A percentile compares a stretch with the other conserved stretches of the same genome.
Conservation (phyloP, 129 eudicot species). For the Artemisia argyi region DNA sequence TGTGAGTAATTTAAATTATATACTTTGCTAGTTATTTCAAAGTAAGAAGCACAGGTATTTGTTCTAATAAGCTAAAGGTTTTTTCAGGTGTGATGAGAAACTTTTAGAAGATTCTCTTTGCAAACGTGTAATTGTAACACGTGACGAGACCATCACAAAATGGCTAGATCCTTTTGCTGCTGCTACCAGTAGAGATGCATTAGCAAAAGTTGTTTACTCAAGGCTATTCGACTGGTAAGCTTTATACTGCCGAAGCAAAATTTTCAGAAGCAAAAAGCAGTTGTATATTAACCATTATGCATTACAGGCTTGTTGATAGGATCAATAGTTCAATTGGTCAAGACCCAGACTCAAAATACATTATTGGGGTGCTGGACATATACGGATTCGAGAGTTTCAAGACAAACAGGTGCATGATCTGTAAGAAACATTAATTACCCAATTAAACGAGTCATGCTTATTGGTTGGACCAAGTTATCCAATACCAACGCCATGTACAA, state of each 20-base stretch:
- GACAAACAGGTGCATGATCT: slow-evolving; percentile 98
- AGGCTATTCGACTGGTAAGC: slow-evolving; percentile 95
- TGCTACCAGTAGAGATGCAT: slow-evolving; percentile 85
- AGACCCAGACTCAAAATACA: slow-evolving; percentile 74
- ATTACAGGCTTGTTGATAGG: slow-evolving; percentile 91
- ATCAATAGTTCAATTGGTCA: slow-evolving; percentile 95
- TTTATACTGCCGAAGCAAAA: slow-evolving; percentile 13
- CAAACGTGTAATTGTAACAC: slow-evolving; percentile 92
- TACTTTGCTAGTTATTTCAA: not conserved
- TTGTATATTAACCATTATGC: slow-evolving; percentile 2
- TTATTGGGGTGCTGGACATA: slow-evolving; percentile 96
- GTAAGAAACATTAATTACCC: slow-evolving; percentile 14
- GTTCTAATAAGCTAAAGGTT: slow-evolving; percentile 15
- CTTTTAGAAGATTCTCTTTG: slow-evolving; percentile 95
- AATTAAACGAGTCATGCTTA: not conserved
- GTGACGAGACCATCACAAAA: slow-evolving; percentile 95
- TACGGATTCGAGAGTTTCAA: slow-evolving; percentile 99
- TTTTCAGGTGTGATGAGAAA: slow-evolving; percentile 86
- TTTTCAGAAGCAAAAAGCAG: slow-evolving; percentile 5
- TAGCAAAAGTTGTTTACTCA: slow-evolving; percentile 92
- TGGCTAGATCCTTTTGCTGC: slow-evolving; percentile 95
- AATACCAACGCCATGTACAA: not conserved
- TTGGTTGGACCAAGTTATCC: slow-evolving; percentile 5
- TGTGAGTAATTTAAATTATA: slow-evolving; percentile 45
- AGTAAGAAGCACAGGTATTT: slow-evolving; percentile 15